These are phyloP conservation scores for Malus hybrid DNA, from an alignment of 331 rosid species.

Conservation along the genomic window DNA sequence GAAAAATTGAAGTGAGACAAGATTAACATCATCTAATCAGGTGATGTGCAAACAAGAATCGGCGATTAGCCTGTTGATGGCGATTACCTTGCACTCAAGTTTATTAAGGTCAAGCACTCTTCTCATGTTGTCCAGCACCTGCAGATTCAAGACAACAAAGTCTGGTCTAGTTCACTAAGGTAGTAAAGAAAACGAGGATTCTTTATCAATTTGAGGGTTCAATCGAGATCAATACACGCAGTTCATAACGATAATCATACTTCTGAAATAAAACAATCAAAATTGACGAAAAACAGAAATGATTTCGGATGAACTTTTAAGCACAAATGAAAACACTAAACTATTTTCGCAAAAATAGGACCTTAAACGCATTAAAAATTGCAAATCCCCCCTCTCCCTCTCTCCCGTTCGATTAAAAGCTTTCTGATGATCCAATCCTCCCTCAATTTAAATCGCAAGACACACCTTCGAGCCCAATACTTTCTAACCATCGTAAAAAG, in stretches of 20 bases:
- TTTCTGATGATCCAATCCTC: not conserved
- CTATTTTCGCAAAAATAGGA: too few relatives aligned
- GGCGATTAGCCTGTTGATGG: not conserved
- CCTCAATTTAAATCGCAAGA: too few relatives aligned
- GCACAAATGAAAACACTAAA: not conserved
- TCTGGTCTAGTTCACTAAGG: not conserved
- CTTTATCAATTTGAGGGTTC: not conserved
- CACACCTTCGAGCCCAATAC: not conserved
- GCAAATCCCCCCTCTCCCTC: not conserved
- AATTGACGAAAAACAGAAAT: not conserved
- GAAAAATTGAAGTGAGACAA: constrained; percentile 1
- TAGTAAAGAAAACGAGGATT: not conserved
- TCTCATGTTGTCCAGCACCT: constrained; percentile 85
- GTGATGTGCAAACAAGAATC: not conserved
- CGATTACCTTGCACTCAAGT: constrained; percentile 55
- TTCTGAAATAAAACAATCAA: not conserved
- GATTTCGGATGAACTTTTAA: not conserved
- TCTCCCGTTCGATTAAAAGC: not conserved
- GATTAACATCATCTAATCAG: not conserved
- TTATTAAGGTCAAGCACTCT: constrained; percentile 64
- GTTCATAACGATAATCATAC: not conserved
- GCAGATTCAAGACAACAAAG: constrained; percentile 23
- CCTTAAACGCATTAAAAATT: not conserved
- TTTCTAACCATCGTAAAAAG: not conserved
- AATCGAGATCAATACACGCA: not conserved